Percentiles rank a stretch among this genome's conserved stretches.
Evolutionary conservation across 2,329 filamentous ascomycete genomes (phyloP).

Genomic region (Xylaria sp.): DNA sequence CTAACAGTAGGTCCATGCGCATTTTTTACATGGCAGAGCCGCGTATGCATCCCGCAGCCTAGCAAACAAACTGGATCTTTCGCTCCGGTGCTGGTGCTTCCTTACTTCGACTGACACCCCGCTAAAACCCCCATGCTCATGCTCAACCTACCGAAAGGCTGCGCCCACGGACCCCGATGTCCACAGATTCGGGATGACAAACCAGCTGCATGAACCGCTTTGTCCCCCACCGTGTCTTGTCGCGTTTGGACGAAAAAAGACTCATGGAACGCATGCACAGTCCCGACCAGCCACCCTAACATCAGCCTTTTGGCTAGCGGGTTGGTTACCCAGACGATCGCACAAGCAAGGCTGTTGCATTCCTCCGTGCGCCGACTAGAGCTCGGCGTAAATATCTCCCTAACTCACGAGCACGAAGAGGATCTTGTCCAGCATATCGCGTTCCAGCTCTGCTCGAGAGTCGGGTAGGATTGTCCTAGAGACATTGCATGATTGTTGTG

Average conservation of each 20-base stretch:
- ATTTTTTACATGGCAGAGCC: constrained; percentile 12
- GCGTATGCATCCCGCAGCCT: constrained; percentile 4
- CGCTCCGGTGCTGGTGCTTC: neutral
- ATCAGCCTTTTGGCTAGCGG: constrained; percentile 5
- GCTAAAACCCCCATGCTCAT: constrained; percentile 5
- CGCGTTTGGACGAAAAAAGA: constrained; percentile 4
- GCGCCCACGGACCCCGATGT: constrained; percentile 27
- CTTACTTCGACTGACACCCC: neutral
- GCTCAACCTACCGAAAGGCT: constrained; percentile 19
- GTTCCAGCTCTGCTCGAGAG: constrained; percentile 13
- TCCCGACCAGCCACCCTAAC: constrained; percentile 19
- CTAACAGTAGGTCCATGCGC: neutral
- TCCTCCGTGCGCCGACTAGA: neutral
- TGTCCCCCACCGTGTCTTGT: constrained; percentile 10
- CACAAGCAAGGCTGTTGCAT: constrained; percentile 15
- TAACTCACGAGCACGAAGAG: constrained; percentile 2
- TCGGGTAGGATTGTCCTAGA: constrained; percentile 24
- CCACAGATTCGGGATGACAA: constrained; percentile 9
- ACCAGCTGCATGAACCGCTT: constrained; percentile 11
- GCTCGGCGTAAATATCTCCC: neutral
- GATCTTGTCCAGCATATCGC: neutral
- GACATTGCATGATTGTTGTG: constrained; percentile 11
- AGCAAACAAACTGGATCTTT: neutral
- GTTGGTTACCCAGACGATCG: neutral
- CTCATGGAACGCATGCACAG: neutral